Evolutionary conservation across 2,329 filamentous ascomycete species (phyloP).

Genomic region (Dryadomyces sulphureus): DNA sequence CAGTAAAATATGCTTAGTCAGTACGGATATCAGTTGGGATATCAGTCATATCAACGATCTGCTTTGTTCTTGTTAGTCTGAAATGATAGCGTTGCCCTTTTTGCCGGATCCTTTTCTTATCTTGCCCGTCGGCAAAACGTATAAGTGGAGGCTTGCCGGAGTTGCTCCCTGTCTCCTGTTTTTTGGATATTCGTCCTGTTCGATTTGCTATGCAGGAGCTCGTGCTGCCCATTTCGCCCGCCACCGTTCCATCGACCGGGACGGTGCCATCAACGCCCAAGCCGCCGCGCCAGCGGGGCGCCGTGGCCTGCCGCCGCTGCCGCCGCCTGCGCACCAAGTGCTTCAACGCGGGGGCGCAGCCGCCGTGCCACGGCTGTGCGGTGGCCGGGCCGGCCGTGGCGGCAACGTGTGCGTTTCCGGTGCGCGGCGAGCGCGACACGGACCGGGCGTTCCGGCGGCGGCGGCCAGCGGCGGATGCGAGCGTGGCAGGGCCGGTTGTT

Average conservation of each 20-base stretch:
- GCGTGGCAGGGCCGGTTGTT: neutral
- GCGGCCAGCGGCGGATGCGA: conserved; percentile 26
- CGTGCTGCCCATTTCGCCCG: neutral
- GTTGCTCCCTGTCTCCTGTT: too few relatives aligned
- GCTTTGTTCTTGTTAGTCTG: too few relatives aligned
- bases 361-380: conserved; percentile 30
- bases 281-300: conserved; percentile 4
- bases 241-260: neutral
- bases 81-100: neutral
- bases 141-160: neutral
- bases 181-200: too few relatives aligned
- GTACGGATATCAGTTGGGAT: neutral
- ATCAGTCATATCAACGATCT: neutral
- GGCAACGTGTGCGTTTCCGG: conserved; percentile 36
- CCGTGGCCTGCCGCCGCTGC: conserved; percentile 8
- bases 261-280: neutral
- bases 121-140: neutral
- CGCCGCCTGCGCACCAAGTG: conserved; percentile 11
- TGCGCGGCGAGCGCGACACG: conserved; percentile 34
- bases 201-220: neutral
- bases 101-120: neutral
- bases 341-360: conserved; percentile 5
- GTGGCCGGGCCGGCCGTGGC: conserved; percentile 30
- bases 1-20: too few relatives aligned
- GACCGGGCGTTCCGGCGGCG: conserved; percentile 41